These are phyloP conservation scores for Piromyces finnis DNA, from an alignment of 192 early-diverging fungal species.

Conservation along the genomic window DNA sequence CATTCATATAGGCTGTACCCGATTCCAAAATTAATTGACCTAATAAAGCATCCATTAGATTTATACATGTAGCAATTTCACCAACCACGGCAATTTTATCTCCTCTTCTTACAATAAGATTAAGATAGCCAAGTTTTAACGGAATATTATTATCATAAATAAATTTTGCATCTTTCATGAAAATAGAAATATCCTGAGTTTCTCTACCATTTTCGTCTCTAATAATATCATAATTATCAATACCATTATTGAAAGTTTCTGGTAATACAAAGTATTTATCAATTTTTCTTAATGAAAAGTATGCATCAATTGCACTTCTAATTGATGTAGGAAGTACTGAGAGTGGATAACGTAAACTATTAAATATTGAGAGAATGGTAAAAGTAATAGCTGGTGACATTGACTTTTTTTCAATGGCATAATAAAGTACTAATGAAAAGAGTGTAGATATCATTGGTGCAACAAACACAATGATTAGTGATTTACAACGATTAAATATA, in stretches of 20 bases:
- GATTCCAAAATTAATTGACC: constrained; percentile 36
- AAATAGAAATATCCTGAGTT: constrained; percentile 11
- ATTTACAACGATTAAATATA: constrained; percentile 9
- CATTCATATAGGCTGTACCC: constrained; percentile 28
- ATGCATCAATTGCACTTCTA: constrained; percentile 26
- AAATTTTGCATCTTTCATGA: constrained; percentile 34
- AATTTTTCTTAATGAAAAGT: constrained; percentile 31
- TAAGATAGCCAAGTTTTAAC: constrained; percentile 20
- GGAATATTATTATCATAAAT: constrained; percentile 25
- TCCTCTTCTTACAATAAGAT: constrained; percentile 22
- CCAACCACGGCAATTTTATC: constrained; percentile 49
- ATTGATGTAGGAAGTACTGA: constrained; percentile 45
- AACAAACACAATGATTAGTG: constrained; percentile 39
- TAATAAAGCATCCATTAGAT: constrained; percentile 45
- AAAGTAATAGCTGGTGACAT: constrained; percentile 31
- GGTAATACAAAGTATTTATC: constrained; percentile 36
- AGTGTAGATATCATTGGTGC: constrained; percentile 32
- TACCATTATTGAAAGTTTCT: constrained; percentile 26
- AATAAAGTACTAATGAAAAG: constrained; percentile 15
- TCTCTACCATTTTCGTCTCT: not conserved
- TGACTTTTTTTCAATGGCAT: constrained; percentile 8
- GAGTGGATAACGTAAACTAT: constrained; percentile 52
- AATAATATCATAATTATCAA: not conserved
- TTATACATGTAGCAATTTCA: constrained; percentile 43
- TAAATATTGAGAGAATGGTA: constrained; percentile 44